Percentiles rank a stretch among this genome's conserved stretches.
phyloP scores from a whole-genome alignment of 2,329 filamentous ascomycete species.

The Cordyceps farinosa region DNA sequence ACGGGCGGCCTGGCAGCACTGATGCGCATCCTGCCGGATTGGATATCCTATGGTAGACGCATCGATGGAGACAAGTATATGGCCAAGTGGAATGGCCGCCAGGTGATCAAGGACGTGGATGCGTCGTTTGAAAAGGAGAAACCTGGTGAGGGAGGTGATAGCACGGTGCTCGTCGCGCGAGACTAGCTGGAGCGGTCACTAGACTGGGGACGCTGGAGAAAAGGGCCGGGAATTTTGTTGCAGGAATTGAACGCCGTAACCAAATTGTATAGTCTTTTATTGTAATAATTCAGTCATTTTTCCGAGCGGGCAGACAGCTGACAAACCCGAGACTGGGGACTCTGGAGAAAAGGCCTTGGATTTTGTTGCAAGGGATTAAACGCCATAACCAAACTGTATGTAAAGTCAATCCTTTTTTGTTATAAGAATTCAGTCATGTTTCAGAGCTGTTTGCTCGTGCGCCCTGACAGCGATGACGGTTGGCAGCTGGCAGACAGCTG shows the following conservation, averaged over 20 bases:
- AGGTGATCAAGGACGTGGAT: constrained; percentile 45
- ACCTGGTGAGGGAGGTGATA: constrained; percentile 30
- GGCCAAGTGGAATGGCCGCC: constrained; percentile 42
- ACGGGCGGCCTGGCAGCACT: constrained; percentile 39
- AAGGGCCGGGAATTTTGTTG: not conserved
- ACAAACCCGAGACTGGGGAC: not conserved
- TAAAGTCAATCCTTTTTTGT: not conserved
- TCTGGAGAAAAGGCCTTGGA: not conserved
- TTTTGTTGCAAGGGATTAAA: not conserved
- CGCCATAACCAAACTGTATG: not conserved
- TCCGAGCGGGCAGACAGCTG: not conserved
- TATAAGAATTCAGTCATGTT: not conserved
- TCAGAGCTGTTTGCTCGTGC: not conserved
- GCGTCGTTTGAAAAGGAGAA: constrained; percentile 32
- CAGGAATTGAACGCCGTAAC: not conserved
- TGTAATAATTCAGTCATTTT: not conserved
- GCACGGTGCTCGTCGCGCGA: constrained; percentile 36
- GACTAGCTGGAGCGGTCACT: constrained; percentile 17
- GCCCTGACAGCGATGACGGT: not conserved
- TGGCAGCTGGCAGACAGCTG: not conserved
- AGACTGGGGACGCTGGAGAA: not conserved
- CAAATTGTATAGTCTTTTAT: not conserved
- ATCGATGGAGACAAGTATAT: constrained; percentile 40
- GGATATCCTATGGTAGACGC: constrained; percentile 55
- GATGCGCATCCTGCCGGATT: constrained; percentile 56